Evolutionary conservation across 441 rosid genomes (phyloP), one percentile per base, ranked within the genome.

Genomic region (Corymbia citriodora): DNA sequence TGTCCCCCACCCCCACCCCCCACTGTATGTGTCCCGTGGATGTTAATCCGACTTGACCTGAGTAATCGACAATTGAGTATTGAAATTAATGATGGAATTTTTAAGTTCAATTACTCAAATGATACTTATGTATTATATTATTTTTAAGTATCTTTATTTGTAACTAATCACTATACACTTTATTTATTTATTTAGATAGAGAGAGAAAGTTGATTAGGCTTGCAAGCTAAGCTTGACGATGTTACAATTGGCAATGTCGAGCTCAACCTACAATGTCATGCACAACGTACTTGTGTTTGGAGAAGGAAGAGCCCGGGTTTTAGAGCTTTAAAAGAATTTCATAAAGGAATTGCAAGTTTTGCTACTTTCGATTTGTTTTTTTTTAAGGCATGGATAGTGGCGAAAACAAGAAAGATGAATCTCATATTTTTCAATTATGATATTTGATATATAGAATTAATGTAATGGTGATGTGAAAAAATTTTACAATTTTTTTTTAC

Each of bases 121-220:
- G 4, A 31, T 17, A 17, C 3, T 0, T 6, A 36, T 19, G 6
- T 19, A 72, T 36, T 40, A 19, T 72, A 25, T 72, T 36, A 36
- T 72, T 3, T 10, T 72, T 13, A 5, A 61, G 14, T 27, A 27
- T 61, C 63, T 36, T 8, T 19, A 18, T 72, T 72, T 19, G 7
- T 19, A 33, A 36, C 8, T 6, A 10, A 10, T 36, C 5, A 72
- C 2, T 19, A 2, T 7, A 0, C 4, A 65, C 7, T 2, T 29
- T 29, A 25, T 27, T 16, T 55, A 55, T 55, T n/a, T n/a, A 40
- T 31, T 31, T 33, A 72, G 14, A 33, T 12, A 72, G 19, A 2
- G 19, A 72, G 82, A 19, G 8, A 17, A 72, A 72, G 14, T 72
- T 21, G 27, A 72, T 72, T 12, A 6, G 25, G 1, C 2, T 18